phyloP scores from a whole-genome alignment of 140 eudicot genomes.

The Cichorium intybus region DNA sequence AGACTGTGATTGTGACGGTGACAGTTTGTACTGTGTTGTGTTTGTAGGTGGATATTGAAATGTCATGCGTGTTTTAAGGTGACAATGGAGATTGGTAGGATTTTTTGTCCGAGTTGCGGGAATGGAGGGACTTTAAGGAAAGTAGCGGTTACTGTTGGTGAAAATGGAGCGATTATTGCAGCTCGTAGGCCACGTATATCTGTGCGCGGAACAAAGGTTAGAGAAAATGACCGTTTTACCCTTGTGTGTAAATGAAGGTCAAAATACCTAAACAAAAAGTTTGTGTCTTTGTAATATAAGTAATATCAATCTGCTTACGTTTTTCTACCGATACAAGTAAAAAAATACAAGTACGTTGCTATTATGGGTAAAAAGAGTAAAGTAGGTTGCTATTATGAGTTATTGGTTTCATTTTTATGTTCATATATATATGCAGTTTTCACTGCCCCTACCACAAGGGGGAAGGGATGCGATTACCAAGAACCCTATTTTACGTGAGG shows the following conservation, averaged over 20 bases:
- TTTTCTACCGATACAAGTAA: too few relatives aligned
- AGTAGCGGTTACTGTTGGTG: conserved; percentile 96
- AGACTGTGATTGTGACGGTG: too few relatives aligned
- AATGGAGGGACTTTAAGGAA: conserved; percentile 94
- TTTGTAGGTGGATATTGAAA: conserved; percentile 81
- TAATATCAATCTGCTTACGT: too few relatives aligned
- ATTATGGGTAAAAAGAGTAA: background rate
- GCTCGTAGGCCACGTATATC: conserved; percentile 77
- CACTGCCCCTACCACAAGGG: conserved; percentile 90
- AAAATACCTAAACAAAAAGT: too few relatives aligned
- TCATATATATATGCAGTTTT: conserved; percentile 50
- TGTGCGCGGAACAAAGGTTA: conserved; percentile 86
- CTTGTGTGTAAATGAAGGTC: background rate
- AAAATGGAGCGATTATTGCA: conserved; percentile 75
- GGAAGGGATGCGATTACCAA: conserved; percentile 86
- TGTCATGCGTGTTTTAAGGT: conserved; percentile 96
- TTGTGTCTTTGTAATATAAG: too few relatives aligned
- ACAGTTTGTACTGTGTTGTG: background rate
- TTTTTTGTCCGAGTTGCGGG: conserved; percentile 92
- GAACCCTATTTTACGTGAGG: conserved; percentile 91
- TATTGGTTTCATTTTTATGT: background rate
- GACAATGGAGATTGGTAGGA: conserved; percentile 78
- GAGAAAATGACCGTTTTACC: background rate
- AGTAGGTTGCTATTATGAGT: background rate
- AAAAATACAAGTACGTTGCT: background rate